Conservation (phyloP, 2,329 filamentous ascomycete genomes). For the Aspergillus sp. region DNA sequence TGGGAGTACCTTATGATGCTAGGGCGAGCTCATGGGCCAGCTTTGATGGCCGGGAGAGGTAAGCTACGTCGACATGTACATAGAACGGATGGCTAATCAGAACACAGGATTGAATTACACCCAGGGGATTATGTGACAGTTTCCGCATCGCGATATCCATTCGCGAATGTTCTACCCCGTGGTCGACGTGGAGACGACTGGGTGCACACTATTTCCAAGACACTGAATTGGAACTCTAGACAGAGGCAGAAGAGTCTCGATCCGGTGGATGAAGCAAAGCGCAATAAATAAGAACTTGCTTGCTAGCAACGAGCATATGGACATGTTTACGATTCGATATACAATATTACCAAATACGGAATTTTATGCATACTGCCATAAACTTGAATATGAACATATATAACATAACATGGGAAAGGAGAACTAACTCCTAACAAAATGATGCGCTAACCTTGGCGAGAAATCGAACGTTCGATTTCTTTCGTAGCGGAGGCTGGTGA, state of each 20-base stretch:
- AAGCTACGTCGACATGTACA: constrained; percentile 17
- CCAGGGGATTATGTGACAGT: constrained; percentile 56
- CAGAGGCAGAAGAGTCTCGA: constrained; percentile 48
- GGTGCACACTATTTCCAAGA: constrained; percentile 54
- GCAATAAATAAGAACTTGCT: neutral
- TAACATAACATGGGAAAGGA: too few relatives aligned
- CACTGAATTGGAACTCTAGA: constrained; percentile 54
- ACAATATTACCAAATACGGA: neutral
- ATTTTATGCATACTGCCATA: neutral
- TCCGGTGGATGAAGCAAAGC: constrained; percentile 13
- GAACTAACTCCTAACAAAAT: neutral
- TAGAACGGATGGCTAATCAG: neutral
- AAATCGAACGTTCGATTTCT: neutral
- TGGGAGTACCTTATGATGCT: constrained; percentile 93
- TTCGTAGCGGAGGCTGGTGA: constrained; percentile 12
- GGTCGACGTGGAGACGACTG: constrained; percentile 51
- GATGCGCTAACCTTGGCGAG: neutral
- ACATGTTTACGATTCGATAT: neutral
- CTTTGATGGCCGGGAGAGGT: constrained; percentile 89
- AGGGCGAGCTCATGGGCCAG: constrained; percentile 93
- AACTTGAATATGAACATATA: too few relatives aligned
- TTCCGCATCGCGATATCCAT: constrained; percentile 55
- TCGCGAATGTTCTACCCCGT: constrained; percentile 52
- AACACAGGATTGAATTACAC: constrained; percentile 47
- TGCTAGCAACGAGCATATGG: neutral